Base-by-base conservation (phyloP, 345 rosid species). In the Euphorbia lathyris region DNA sequence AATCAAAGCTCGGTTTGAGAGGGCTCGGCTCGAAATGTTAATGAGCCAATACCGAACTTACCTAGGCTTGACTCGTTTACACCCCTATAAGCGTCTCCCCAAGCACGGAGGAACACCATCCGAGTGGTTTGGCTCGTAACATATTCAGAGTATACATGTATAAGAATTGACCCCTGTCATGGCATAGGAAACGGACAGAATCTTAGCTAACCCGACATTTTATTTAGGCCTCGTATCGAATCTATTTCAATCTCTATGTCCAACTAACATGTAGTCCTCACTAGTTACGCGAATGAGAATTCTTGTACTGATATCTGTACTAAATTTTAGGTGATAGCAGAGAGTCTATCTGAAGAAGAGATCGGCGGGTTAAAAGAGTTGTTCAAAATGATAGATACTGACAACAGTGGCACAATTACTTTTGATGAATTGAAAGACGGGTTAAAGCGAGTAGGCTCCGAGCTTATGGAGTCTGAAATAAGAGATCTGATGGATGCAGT, bases 401-500 rank as follows among this genome's bases (percentile, higher is more conserved):
- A 90, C 77, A 78, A 77, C 75, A 90, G 89, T 48, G 93, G 96
- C 55, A 81, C 89, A 45, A 90, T 90, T 68, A 90, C 93, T 2
- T 86, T 85, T 75, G 93, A 90, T 67, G 93, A 90, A 83, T 61
- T 90, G 51, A 87, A 85, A 75, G 89, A 82, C 20, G 82, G 83
- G 69, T 58, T 86, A 70, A 86, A 45, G 50, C 80, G 83, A 72
- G 89, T 90, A 27, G 92, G 96, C 17, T 84, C 91, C 58, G 88
- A 90, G 70, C 92, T 90, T 56, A 88, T 86, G 91, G 96, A 90
- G 76, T 86, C 96, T 5, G 96, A 90, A 76, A 90, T 90, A 78
- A 83, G 78, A 74, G 92, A 86, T 80, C 84, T 90, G 75, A 78
- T 90, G 86, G 75, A 78, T 22, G 92, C 96, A 7, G 96, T 90